Evolutionary conservation across 78 protist genomes (phyloP).

Genomic region (Monosiga brevicollis): DNA sequence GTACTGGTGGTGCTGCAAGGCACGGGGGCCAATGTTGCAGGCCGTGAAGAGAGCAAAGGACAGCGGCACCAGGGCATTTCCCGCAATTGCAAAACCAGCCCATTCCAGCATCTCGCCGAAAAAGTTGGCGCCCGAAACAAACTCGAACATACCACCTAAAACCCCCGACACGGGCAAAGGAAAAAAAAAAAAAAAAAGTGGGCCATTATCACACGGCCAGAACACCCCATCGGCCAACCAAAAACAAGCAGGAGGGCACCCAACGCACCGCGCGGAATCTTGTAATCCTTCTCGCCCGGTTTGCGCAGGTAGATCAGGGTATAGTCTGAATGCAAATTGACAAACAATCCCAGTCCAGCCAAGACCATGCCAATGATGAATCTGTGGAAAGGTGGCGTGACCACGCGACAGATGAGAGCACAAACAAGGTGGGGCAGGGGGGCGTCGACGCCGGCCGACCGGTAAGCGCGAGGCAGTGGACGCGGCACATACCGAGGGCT

Average conservation of each 20-base stretch:
- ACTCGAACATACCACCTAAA: slow-evolving; percentile 46
- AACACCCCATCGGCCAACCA: too few species aligned
- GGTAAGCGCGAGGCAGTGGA: neutral
- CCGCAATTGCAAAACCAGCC: slow-evolving; percentile 50
- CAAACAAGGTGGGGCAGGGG: neutral
- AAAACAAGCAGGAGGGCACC: neutral
- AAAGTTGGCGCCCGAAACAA: slow-evolving; percentile 55
- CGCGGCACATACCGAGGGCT: slow-evolving; percentile 7
- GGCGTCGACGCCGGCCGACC: neutral
- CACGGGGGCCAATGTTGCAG: slow-evolving; percentile 50
- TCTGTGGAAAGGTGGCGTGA: too few species aligned
- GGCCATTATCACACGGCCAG: too few species aligned
- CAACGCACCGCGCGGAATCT: slow-evolving; percentile 7
- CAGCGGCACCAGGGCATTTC: neutral
- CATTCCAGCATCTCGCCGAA: slow-evolving; percentile 61
- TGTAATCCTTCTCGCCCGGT: slow-evolving; percentile 17
- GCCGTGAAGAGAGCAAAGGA: slow-evolving; percentile 28
- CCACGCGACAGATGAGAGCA: too few species aligned
- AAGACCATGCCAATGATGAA: slow-evolving; percentile 19
- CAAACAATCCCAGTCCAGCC: too few species aligned
- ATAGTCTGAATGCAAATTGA: slow-evolving; percentile 43
- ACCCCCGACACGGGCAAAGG: neutral
- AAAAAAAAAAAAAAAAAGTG: too few species aligned
- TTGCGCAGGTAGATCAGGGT: slow-evolving; percentile 35
- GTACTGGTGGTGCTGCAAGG: slow-evolving; percentile 33